A percentile compares a stretch with the other conserved stretches of the same genome.
These are phyloP conservation scores for Backusella morwellensis DNA, from an alignment of 192 early-diverging fungal species.

Conservation along the genomic window DNA sequence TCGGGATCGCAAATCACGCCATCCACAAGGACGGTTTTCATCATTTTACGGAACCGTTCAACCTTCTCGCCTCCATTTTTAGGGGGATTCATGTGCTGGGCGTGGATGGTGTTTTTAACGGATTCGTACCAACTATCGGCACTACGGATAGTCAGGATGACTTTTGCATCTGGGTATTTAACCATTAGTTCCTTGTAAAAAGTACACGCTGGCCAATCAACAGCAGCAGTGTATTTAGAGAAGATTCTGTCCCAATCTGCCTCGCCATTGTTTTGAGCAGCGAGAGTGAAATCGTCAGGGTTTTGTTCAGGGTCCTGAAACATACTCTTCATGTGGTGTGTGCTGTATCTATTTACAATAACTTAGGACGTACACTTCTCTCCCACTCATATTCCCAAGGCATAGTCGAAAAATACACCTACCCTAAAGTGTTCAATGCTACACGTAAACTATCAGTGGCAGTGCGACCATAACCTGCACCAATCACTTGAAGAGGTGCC, in stretches of 20 bases:
- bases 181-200: too few relatives aligned
- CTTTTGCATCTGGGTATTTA: constrained; percentile 25
- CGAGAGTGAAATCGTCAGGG: neutral
- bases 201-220: constrained; percentile 18
- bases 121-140: constrained; percentile 24
- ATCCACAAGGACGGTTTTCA: neutral
- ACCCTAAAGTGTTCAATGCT: constrained; percentile 22
- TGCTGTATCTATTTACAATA: neutral
- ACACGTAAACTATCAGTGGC: constrained; percentile 17
- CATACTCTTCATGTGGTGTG: neutral
- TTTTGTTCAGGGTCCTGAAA: neutral
- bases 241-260: constrained; percentile 20
- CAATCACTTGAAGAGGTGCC: constrained; percentile 23
- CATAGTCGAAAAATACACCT: neutral
- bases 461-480: constrained; percentile 22
- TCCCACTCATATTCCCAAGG: neutral
- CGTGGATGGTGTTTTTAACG: neutral
- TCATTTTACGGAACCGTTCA: neutral
- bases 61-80: neutral
- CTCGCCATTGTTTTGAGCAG: neutral
- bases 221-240: constrained; percentile 15
- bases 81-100: neutral
- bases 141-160: constrained; percentile 13
- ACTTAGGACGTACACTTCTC: too few relatives aligned
- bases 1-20: neutral